Evolutionary conservation across 768 basidiomycete species (phyloP).

Genomic region (Mycena galericulata): DNA sequence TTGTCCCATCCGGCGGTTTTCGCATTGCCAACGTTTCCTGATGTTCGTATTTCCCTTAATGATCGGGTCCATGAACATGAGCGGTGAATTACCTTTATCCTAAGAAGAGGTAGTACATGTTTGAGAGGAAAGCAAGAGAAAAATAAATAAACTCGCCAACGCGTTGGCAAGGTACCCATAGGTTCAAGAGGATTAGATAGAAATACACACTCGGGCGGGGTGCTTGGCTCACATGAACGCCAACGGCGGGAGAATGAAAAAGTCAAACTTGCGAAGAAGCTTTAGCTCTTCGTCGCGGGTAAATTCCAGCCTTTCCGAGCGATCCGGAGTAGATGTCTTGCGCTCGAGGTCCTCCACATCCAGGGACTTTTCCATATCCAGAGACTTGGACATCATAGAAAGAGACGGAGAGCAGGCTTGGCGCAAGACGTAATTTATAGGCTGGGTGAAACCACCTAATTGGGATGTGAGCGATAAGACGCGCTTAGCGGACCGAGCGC

Average conservation of each 20-base stretch:
- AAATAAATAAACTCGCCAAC: too few relatives aligned
- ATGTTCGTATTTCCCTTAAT: neutral
- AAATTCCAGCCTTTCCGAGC: constrained; percentile 21
- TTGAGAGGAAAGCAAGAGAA: too few relatives aligned
- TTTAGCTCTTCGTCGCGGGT: constrained; percentile 33
- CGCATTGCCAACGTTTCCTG: constrained; percentile 64
- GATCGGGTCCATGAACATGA: neutral
- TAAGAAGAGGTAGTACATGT: too few relatives aligned
- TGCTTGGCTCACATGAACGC: constrained; percentile 52
- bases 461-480: constrained; percentile 25
- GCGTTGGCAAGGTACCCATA: constrained; percentile 63
- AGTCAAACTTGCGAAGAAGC: constrained; percentile 56
- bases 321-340: constrained; percentile 28
- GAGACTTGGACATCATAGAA: too few relatives aligned
- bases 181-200: neutral
- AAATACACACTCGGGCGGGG: neutral
- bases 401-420: constrained; percentile 15
- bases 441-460: neutral
- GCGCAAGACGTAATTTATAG: too few relatives aligned
- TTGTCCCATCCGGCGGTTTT: constrained; percentile 65
- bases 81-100: constrained; percentile 47
- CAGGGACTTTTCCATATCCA: constrained; percentile 29
- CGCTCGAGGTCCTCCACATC: constrained; percentile 27
- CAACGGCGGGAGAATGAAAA: constrained; percentile 55
- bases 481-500: constrained; percentile 20